Evolutionary conservation across 176 grass and related monocot genomes (phyloP).

Genomic region (Aegilops bicornis): DNA sequence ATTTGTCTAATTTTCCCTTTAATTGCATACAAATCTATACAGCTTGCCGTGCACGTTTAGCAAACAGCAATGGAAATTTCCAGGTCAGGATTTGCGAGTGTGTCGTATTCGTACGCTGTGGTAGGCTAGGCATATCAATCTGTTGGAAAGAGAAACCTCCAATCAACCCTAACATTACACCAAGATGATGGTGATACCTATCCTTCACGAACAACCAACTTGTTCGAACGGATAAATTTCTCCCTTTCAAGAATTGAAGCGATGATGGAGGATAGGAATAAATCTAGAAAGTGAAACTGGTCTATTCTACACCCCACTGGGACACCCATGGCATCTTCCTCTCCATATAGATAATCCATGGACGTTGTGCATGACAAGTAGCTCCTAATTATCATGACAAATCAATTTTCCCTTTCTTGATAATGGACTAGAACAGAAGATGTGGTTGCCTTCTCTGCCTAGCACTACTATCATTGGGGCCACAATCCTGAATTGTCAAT

Average conservation of each 20-base stretch:
- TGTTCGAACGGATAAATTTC: conserved; percentile 30
- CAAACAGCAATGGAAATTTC: conserved; percentile 28
- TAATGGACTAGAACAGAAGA: conserved; percentile 26
- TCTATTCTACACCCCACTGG: conserved; percentile 25
- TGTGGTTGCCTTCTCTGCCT: conserved; percentile 23
- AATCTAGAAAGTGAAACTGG: conserved; percentile 46
- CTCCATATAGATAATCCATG: conserved; percentile 33
- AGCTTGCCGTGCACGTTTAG: conserved; percentile 2
- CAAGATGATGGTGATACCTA: conserved; percentile 20
- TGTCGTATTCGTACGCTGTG: not conserved
- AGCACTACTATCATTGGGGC: conserved; percentile 23
- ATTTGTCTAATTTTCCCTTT: conserved; percentile 8
- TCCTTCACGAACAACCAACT: conserved; percentile 21
- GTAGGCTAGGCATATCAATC: conserved; percentile 14
- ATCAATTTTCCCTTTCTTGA: conserved; percentile 21
- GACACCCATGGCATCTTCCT: conserved; percentile 25
- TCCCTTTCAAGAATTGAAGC: conserved; percentile 38
- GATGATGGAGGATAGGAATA: conserved; percentile 24
- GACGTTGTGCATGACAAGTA: conserved; percentile 43
- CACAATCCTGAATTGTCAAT: conserved; percentile 36
- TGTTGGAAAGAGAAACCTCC: conserved; percentile 34
- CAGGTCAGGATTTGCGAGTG: not conserved
- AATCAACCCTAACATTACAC: conserved; percentile 28
- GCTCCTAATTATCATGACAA: conserved; percentile 28
- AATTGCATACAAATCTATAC: conserved; percentile 23